Conservation (phyloP, 257 asterid genomes). For the Pogostemon cablin region DNA sequence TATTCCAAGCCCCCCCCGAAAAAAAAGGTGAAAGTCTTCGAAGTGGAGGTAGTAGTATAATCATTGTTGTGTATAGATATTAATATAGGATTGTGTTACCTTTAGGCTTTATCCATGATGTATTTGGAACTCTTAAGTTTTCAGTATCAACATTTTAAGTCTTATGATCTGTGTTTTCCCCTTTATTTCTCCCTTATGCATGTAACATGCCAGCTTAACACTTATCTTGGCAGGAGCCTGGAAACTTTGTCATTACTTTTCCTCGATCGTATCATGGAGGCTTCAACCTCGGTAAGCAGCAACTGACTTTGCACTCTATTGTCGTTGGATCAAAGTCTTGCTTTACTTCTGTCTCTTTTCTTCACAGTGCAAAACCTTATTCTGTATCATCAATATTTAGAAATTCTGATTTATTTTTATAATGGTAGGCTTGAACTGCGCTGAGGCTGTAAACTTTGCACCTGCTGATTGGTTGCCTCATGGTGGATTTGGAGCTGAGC, state of each 20-base stretch:
- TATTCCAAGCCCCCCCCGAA: too few species aligned
- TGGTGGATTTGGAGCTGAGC: slow-evolving; percentile 97
- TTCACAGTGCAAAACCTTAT: slow-evolving; percentile 11
- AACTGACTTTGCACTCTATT: slow-evolving; percentile 7
- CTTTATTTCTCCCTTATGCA: slow-evolving; percentile 13
- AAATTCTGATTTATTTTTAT: slow-evolving; percentile 36
- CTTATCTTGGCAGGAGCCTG: slow-evolving; percentile 82
- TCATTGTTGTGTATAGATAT: neutral
- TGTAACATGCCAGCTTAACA: slow-evolving; percentile 13
- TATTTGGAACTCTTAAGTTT: slow-evolving; percentile 4
- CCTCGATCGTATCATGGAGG: slow-evolving; percentile 99
- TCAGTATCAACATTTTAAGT: slow-evolving; percentile 9
- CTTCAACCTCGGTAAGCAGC: slow-evolving; percentile 84
- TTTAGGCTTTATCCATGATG: neutral
- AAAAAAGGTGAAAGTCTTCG: too few species aligned
- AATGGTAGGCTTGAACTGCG: slow-evolving; percentile 86
- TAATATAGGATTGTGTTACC: neutral
- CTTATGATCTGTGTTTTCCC: neutral
- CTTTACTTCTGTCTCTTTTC: slow-evolving; percentile 12
- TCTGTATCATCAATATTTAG: slow-evolving; percentile 22
- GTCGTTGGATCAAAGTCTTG: slow-evolving; percentile 18
- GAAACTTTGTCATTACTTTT: slow-evolving; percentile 90
- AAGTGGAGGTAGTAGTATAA: neutral
- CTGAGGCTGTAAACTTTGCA: slow-evolving; percentile 99
- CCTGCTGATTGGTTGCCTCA: slow-evolving; percentile 99